Evolutionary conservation across 257 asterid genomes (phyloP).

Genomic region (Przewalskia tangutica): DNA sequence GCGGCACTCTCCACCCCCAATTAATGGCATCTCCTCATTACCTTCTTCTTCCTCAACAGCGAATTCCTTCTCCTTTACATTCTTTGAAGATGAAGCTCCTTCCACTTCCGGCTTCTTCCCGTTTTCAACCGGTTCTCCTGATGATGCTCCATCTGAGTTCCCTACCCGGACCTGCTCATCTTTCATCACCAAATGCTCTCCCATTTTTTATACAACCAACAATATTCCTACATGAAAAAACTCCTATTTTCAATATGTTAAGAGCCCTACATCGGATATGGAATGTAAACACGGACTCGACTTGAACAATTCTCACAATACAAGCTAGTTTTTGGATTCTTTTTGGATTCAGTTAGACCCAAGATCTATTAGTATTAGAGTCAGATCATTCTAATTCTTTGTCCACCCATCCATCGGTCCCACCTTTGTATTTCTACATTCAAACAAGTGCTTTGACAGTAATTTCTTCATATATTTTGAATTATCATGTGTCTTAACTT

Average conservation of each 20-base stretch:
- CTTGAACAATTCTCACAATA: too few relatives aligned
- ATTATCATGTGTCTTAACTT: too few relatives aligned
- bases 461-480: too few relatives aligned
- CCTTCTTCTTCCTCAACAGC: constrained; percentile 37
- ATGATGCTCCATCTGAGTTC: constrained; percentile 25
- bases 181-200: constrained; percentile 45
- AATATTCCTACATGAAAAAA: background rate
- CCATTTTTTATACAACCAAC: constrained; percentile 16
- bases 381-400: too few relatives aligned
- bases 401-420: too few relatives aligned
- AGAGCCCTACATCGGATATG: too few relatives aligned
- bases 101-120: constrained; percentile 40
- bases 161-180: constrained; percentile 27
- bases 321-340: too few relatives aligned
- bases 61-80: constrained; percentile 27
- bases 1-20: constrained; percentile 79
- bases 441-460: too few relatives aligned
- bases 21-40: constrained; percentile 57
- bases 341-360: too few relatives aligned
- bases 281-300: too few relatives aligned
- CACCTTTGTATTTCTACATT: too few relatives aligned
- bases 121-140: constrained; percentile 4
- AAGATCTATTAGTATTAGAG: too few relatives aligned
- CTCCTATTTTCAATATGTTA: background rate
- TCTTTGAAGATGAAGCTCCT: constrained; percentile 46